Base-by-base conservation (phyloP, 176 grass and related monocot genomes). In the Oryza meridionalis region DNA sequence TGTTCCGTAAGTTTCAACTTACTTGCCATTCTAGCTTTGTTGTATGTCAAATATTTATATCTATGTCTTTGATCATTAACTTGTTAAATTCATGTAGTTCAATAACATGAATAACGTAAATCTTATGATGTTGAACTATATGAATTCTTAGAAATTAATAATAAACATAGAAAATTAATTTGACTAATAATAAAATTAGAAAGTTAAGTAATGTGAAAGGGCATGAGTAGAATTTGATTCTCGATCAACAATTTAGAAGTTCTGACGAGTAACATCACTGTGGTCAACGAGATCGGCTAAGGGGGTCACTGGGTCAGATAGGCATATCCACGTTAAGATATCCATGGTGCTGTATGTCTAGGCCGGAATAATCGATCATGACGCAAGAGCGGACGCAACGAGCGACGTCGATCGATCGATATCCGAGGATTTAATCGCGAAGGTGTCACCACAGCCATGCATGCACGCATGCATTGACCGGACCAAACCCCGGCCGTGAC, bases 341-440 rank as follows among this genome's bases (percentile, higher is more conserved):
- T 59, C 65, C 33, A 32, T 50, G 40, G 25, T 32, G 35, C 35
- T 37, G 29, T n/a, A n/a, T 31, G 6, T 37, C 35, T 4, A 4
- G 51, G 17, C 17, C 51, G 17, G 51, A 58, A 21, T 58, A 21
- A 58, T 58, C 51, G 51, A 58, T 19, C 17, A 58, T 79, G 84
- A 79, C 84, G 84, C 68, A 63, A 86, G 76, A n/a, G 55, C 84
- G 21, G 68, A 85, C 76, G 84, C 11, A 35, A 74, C 3, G 37
- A 12, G 8, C 42, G 42, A 17, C 17, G n/a, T 58, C 17, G 71
- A 16, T 29, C 47, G 47, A 50, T 45, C 44, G 10, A 45, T 9
- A 45, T 45, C 9, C 11, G 2, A 11, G 44, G 44, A 40, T 61
- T 43, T 43, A 43, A 43, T 66, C 66, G 2, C 17, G 38, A 85